Evolutionary conservation across 805 yeast species (phyloP).

Genomic region (Pachysolen tannophilus): DNA sequence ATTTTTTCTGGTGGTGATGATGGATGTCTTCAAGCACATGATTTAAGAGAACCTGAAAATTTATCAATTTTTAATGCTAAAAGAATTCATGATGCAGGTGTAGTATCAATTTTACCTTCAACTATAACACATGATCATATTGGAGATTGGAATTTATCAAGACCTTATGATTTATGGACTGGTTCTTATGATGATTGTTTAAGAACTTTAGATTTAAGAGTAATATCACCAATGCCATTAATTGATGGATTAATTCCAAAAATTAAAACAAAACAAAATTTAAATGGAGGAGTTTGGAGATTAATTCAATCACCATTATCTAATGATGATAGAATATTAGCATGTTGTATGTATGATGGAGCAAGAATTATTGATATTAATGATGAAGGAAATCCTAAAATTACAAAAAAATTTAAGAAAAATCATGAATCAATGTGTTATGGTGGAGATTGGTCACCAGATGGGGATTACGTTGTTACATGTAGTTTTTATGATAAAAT

Average conservation of each 20-base stretch:
- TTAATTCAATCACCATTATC: conserved; percentile 51
- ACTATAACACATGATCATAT: conserved; percentile 28
- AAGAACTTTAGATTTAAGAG: conserved; percentile 61
- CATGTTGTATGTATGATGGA: conserved; percentile 95
- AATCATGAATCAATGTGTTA: conserved; percentile 91
- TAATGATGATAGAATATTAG: conserved; percentile 43
- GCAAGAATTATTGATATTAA: conserved; percentile 55
- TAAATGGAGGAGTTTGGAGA: conserved; percentile 97
- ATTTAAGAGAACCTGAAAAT: conserved; percentile 35
- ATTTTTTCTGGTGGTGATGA: conserved; percentile 92
- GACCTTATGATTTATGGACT: conserved; percentile 55
- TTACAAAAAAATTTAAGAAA: conserved; percentile 42
- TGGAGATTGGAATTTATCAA: conserved; percentile 29
- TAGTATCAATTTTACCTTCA: conserved; percentile 67
- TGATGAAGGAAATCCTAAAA: conserved; percentile 16
- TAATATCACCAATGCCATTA: conserved; percentile 31
- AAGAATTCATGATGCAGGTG: conserved; percentile 84
- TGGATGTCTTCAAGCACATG: conserved; percentile 66
- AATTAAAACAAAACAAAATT: conserved; percentile 32
- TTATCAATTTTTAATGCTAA: conserved; percentile 26
- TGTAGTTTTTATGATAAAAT: conserved; percentile 89
- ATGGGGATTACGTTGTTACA: conserved; percentile 49
- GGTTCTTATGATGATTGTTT: conserved; percentile 89
- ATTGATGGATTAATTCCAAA: conserved; percentile 46
- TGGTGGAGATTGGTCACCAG: conserved; percentile 81